Conservation (phyloP, 129 eudicot species). For the Calendula officinalis region DNA sequence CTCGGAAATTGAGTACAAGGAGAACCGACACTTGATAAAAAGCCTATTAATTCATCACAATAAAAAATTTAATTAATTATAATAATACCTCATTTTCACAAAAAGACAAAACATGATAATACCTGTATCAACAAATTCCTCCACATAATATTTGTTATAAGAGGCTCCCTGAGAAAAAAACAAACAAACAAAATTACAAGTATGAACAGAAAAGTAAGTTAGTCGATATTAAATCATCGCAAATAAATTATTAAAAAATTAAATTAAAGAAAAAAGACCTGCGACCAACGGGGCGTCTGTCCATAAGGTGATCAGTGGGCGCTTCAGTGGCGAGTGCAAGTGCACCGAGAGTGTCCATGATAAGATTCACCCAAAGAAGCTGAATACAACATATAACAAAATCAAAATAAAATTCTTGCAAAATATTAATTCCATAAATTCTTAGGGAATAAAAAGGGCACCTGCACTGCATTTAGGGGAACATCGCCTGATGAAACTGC, state of each 20-base stretch:
- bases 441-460: slow-evolving; percentile 16
- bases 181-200: not conserved
- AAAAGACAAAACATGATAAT: not conserved
- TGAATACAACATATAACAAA: slow-evolving; percentile 25
- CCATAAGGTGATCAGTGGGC: slow-evolving; percentile 93
- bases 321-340: slow-evolving; percentile 97
- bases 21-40: slow-evolving; percentile 77
- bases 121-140: slow-evolving; percentile 88
- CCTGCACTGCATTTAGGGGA: slow-evolving; percentile 95
- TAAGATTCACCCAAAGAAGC: slow-evolving; percentile 98
- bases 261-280: slow-evolving; percentile 43
- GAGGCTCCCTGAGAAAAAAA: slow-evolving; percentile 69
- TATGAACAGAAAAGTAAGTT: not conserved
- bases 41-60: slow-evolving; percentile 47
- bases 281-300: slow-evolving; percentile 85
- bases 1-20: slow-evolving; percentile 65
- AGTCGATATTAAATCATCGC: not conserved
- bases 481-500: slow-evolving; percentile 88
- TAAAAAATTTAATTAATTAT: not conserved
- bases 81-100: not conserved
- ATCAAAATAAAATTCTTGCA: not conserved
- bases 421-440: not conserved
- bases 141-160: slow-evolving; percentile 93
- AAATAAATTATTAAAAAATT: too few relatives aligned
- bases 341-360: slow-evolving; percentile 97